phyloP scores from a whole-genome alignment of 768 basidiomycete species.

The Rhodotorula kratochvilovae region DNA sequence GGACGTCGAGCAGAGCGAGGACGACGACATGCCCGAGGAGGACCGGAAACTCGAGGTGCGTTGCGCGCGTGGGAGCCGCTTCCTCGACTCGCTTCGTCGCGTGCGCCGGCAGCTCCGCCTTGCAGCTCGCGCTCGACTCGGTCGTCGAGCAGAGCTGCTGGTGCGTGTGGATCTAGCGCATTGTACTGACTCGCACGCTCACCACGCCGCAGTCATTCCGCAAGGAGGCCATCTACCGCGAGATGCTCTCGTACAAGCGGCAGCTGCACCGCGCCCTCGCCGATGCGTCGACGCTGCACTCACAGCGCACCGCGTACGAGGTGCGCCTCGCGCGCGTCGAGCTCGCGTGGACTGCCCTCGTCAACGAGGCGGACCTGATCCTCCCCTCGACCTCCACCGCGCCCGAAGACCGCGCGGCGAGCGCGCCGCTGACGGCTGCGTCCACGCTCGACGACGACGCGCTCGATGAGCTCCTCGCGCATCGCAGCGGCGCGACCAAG shows the following conservation, averaged over 20 bases:
- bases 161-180: background rate
- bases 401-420: background rate
- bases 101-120: background rate
- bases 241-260: conserved; percentile 76
- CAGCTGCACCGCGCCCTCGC: conserved; percentile 64
- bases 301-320: conserved; percentile 63
- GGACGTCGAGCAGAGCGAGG: background rate
- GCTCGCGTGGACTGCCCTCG: conserved; percentile 74
- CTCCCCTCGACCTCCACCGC: background rate
- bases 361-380: background rate
- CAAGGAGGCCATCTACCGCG: conserved; percentile 77
- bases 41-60: conserved; percentile 29
- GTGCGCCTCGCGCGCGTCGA: conserved; percentile 68
- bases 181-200: background rate
- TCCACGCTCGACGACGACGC: conserved; percentile 20
- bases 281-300: conserved; percentile 63
- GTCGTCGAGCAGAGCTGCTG: background rate
- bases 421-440: conserved; percentile 12
- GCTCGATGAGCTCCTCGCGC: conserved; percentile 22
- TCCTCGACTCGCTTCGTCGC: background rate
- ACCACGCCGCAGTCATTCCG: conserved; percentile 60
- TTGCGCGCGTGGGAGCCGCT: too few relatives aligned
- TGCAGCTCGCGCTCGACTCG: background rate
- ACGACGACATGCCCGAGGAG: conserved; percentile 17
- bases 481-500: conserved; percentile 20